A percentile compares a stretch with the other conserved stretches of the same genome.
Conservation (phyloP, 1,284 basidiomycete species). For the Cutaneotrichosporon curvatum region DNA sequence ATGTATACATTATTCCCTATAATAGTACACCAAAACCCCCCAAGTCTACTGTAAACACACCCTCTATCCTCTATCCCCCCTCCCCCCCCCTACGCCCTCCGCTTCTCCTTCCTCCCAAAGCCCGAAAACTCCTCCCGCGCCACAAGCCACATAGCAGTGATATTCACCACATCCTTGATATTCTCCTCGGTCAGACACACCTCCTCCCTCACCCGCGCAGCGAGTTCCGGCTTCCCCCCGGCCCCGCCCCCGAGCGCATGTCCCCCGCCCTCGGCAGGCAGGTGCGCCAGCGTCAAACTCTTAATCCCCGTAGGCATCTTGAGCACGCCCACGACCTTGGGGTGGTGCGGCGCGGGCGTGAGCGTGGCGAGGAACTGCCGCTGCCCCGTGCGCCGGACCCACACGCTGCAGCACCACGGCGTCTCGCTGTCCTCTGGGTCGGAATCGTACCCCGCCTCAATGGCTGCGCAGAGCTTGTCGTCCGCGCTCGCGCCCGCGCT, state of each 20-base stretch:
- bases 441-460: conserved; percentile 50
- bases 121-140: conserved; percentile 88
- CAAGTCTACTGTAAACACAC: no score
- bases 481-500: background rate
- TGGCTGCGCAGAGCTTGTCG: background rate
- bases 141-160: conserved; percentile 84
- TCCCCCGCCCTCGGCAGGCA: background rate
- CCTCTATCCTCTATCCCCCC: no score
- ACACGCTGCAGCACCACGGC: conserved; percentile 73
- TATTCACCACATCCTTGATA: conserved; percentile 85
- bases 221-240: conserved; percentile 7
- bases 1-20: no score
- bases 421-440: conserved; percentile 95
- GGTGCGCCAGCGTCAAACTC: conserved; percentile 51
- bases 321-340: conserved; percentile 84
- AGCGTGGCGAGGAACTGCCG: conserved; percentile 57
- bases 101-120: conserved; percentile 60
- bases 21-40: no score
- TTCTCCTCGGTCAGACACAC: conserved; percentile 76
- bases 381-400: conserved; percentile 37
- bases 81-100: background rate
- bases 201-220: conserved; percentile 41
- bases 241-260: background rate
- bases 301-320: conserved; percentile 80
- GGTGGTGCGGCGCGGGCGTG: conserved; percentile 90